Percentiles rank a stretch among this genome's conserved stretches.
Evolutionary conservation across 2,329 filamentous ascomycete species (phyloP).

Genomic region (Calcarisporium arbuscula): DNA sequence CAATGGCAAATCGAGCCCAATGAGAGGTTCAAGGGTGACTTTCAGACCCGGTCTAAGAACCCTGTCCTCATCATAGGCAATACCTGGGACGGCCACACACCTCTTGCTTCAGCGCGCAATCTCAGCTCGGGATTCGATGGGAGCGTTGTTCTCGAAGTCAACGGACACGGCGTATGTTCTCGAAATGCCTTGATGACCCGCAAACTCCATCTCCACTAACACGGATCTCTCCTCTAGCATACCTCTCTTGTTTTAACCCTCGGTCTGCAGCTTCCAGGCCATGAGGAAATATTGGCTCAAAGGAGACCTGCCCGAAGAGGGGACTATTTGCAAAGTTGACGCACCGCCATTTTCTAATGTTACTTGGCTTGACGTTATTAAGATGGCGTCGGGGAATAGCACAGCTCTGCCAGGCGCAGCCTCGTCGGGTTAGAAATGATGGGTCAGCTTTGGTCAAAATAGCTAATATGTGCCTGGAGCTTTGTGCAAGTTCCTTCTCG

Average conservation of each 20-base stretch:
- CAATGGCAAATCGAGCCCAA: slow-evolving; percentile 31
- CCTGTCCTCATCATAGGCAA: slow-evolving; percentile 32
- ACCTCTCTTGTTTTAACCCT: slow-evolving; percentile 18
- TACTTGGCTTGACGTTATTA: slow-evolving; percentile 2
- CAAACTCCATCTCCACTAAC: no score
- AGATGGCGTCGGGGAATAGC: no score
- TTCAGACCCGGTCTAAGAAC: slow-evolving; percentile 23
- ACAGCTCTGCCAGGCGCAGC: no score
- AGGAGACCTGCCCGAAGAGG: slow-evolving; percentile 24
- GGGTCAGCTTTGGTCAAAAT: no score
- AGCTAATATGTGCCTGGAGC: no score
- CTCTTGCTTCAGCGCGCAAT: slow-evolving; percentile 31
- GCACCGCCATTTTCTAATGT: slow-evolving; percentile 6
- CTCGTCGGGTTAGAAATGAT: no score
- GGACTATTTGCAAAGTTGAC: slow-evolving; percentile 23
- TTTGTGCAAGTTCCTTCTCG: no score
- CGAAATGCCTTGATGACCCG: no score
- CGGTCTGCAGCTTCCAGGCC: slow-evolving; percentile 21
- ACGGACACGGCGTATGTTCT: slow-evolving; percentile 30
- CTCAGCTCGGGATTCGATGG: slow-evolving; percentile 28
- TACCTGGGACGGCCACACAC: slow-evolving; percentile 30
- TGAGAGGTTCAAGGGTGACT: slow-evolving; percentile 26
- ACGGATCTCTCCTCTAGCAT: no score
- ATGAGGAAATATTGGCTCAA: slow-evolving; percentile 25
- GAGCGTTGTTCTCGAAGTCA: slow-evolving; percentile 29